Base-by-base conservation (phyloP, 2,329 filamentous ascomycete species). In the Nigrograna mackinnonii region DNA sequence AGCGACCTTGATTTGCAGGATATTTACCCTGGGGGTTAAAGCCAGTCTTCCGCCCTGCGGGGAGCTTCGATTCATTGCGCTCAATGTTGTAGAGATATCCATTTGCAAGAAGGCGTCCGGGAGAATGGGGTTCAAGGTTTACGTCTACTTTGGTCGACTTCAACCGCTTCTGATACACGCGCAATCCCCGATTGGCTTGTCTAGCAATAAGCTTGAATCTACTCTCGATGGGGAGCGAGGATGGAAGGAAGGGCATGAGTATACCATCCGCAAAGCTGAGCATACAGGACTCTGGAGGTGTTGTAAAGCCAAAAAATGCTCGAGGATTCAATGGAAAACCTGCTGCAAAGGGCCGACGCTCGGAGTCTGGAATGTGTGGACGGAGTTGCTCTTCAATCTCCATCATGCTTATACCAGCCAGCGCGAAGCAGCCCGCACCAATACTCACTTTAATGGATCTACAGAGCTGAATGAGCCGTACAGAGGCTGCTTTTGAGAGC, bases 261-360 rank as follows among this genome's bases (percentile, higher is more conserved):
- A 77, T 69, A 5, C 73, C 73, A 34, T 75, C 72, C 50, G 62
- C 67, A 55, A 77, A 77, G 5, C 72, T 68, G 3, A 77, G 58
- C 73, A 76, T 76, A 43, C 73, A 70, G 20, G 64, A 70, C 22
- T 76, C 69, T 1, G 72, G 59, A 2, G 64, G 57, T n/a, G 59
- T 57, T 3, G 60, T 56, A 38, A 62, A 61, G 30, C 61, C 55
- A 41, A 76, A 73, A 53, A 71, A 71, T 2, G 69, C 62, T 6
- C 73, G 69, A 1, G 74, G 74, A 42, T 76, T 75, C 13, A 76
- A 58, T 0, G 74, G 73, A 39, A 76, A 77, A 11, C 69, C 71
- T 3, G 68, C 71, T 19, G 68, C 67, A 57, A 76, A 75, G 6
- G 69, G 63, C 14, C 54, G 57, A 16, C 64, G 64, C n/a, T 66